Evolutionary conservation across 768 basidiomycete species (phyloP).

Genomic region (Rhizopogon roseolus): DNA sequence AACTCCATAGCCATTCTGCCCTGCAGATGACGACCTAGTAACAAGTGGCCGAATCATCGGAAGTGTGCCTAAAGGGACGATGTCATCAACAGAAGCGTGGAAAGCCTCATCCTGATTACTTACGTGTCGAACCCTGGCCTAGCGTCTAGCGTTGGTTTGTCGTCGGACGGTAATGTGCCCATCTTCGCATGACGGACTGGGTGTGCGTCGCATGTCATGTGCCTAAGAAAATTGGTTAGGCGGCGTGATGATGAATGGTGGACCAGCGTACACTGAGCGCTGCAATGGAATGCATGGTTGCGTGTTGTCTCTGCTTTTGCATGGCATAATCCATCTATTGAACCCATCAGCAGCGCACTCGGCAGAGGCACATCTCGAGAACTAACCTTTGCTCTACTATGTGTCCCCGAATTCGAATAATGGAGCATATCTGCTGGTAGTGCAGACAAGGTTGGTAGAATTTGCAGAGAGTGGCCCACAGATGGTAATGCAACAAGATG

Average conservation of each 20-base stretch:
- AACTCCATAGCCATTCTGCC: constrained; percentile 14
- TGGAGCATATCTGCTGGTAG: constrained; percentile 27
- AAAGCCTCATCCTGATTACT: background rate
- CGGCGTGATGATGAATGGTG: constrained; percentile 1
- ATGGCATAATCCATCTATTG: constrained; percentile 27
- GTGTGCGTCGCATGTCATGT: constrained; percentile 25
- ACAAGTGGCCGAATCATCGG: constrained; percentile 16
- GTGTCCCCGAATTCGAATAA: constrained; percentile 19
- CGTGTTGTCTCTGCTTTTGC: constrained; percentile 27
- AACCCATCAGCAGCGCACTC: constrained; percentile 4
- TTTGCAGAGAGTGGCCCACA: constrained; percentile 28
- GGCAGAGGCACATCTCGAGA: background rate
- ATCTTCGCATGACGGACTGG: constrained; percentile 27
- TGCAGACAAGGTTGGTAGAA: constrained; percentile 25
- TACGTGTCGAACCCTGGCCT: constrained; percentile 10
- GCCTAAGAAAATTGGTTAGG: constrained; percentile 12
- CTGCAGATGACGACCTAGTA: constrained; percentile 14
- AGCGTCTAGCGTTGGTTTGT: constrained; percentile 21
- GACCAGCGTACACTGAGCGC: constrained; percentile 17
- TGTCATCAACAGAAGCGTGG: constrained; percentile 8
- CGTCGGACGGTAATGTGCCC: constrained; percentile 27
- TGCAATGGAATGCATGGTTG: constrained; percentile 11
- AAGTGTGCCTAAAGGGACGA: constrained; percentile 21
- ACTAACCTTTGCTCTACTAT: constrained; percentile 26
- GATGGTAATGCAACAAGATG: constrained; percentile 25